phyloP scores from a whole-genome alignment of 2,329 filamentous ascomycete genomes.

The Colletotrichum abscissum region DNA sequence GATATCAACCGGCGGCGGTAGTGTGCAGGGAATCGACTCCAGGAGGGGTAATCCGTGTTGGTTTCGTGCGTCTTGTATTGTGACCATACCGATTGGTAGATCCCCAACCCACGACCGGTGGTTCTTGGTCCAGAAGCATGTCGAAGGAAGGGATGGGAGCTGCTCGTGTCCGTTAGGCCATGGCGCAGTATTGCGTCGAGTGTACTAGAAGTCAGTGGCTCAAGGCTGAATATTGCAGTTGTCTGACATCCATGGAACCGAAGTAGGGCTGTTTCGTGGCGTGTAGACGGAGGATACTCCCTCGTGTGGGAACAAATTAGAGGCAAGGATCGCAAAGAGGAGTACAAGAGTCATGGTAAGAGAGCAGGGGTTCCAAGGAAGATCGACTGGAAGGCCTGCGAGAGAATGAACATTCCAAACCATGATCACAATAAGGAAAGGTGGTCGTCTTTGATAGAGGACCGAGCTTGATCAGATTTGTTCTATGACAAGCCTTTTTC shows the following conservation, averaged over 20 bases:
- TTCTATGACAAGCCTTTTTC: not conserved
- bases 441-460: not conserved
- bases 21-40: not conserved
- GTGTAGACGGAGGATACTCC: conserved; percentile 13
- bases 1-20: not conserved
- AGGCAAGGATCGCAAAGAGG: conserved; percentile 20
- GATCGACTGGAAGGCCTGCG: not conserved
- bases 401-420: not conserved
- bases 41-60: conserved; percentile 9
- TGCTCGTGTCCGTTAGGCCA: not conserved
- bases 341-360: conserved; percentile 8
- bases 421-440: not conserved
- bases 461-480: not conserved
- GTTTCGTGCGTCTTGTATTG: conserved; percentile 8
- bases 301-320: conserved; percentile 23
- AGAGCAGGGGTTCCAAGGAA: not conserved
- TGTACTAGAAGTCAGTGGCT: not conserved
- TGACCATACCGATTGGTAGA: not conserved
- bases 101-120: conserved; percentile 15
- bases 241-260: not conserved
- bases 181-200: not conserved
- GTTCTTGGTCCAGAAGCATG: conserved; percentile 15
- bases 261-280: conserved; percentile 13
- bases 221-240: not conserved
- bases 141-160: not conserved